Base-by-base conservation (phyloP, 257 asterid species). In the Osmanthus fragrans region DNA sequence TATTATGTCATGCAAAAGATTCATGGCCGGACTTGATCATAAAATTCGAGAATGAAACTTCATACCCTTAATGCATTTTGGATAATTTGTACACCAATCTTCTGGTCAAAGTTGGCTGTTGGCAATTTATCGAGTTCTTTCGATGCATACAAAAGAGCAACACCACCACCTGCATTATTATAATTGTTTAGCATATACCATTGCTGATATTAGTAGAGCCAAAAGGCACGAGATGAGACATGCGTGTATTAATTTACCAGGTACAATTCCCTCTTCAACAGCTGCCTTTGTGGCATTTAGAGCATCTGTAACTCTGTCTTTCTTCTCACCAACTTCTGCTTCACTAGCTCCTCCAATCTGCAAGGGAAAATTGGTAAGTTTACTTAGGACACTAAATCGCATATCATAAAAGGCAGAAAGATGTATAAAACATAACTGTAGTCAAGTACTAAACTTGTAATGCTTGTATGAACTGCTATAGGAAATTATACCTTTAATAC, bases 261-360 rank as follows among this genome's bases (percentile, higher is more conserved):
- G 89, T 29, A 87, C 83, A 64, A 89, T 89, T 75, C 91, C 93
- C 81, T 90, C 93, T 39, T 90, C 96, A 0, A 87, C 91, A 66
- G 92, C 89, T 64, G 96, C 90, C 76, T 80, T 84, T 15, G 90
- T 87, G 23, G 93, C 92, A 81, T 89, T 86, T 34, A 86, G 77
- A 66, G 96, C 92, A 82, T 89, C 94, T 0, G 87, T 86, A 39
- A 89, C 88, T 70, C 92, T 81, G 66, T 87, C 91, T 80, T 89
- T 89, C 85, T 82, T 87, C 84, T 89, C 93, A 25, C 85, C 66
- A 68, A 87, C 89, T 79, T 91, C 93, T 11, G 76, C 49, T 83
- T 89, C 96, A 79, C 89, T 89, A 29, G 92, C 90, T 71, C 90
- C 92, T 56, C 93, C 93, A 27, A 88, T 81, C 87, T 88, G 80